Evolutionary conservation across 192 early-diverging fungal species (phyloP).

Genomic region (Diversispora eburnea): DNA sequence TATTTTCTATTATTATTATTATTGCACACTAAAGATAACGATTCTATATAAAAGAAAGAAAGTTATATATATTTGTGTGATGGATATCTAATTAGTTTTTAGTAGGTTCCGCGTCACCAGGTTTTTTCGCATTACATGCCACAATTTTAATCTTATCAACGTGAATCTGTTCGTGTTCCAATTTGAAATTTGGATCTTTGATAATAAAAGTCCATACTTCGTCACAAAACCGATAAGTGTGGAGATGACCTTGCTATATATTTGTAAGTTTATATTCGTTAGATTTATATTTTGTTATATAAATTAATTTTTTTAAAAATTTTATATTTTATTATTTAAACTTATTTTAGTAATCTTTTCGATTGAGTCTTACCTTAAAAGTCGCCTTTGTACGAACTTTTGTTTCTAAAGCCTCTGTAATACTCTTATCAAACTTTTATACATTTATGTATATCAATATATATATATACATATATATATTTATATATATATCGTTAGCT

Average conservation of each 20-base stretch:
- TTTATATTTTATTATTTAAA: conserved; percentile 7
- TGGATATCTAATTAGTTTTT: not conserved
- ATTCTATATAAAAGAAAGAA: not conserved
- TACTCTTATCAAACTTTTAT: conserved; percentile 82
- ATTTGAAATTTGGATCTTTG: conserved; percentile 77
- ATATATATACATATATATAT: not conserved
- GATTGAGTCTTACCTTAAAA: conserved; percentile 66
- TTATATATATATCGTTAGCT: not conserved
- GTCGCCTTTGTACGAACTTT: conserved; percentile 76
- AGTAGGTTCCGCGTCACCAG: conserved; percentile 53
- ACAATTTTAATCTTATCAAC: conserved; percentile 95
- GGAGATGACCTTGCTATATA: conserved; percentile 66
- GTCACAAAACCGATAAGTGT: conserved; percentile 92
- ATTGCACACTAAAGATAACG: not conserved
- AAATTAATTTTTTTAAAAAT: no score
- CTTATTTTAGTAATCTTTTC: not conserved
- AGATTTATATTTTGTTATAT: no score
- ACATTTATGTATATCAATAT: not conserved
- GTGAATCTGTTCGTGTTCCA: conserved; percentile 74
- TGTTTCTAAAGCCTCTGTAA: conserved; percentile 80
- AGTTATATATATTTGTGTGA: not conserved
- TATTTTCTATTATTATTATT: no score
- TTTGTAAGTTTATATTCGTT: no score
- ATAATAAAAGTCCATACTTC: conserved; percentile 99
- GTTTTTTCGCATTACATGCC: conserved; percentile 79